Conservation (phyloP, 257 asterid genomes). For the Osmanthus fragrans region DNA sequence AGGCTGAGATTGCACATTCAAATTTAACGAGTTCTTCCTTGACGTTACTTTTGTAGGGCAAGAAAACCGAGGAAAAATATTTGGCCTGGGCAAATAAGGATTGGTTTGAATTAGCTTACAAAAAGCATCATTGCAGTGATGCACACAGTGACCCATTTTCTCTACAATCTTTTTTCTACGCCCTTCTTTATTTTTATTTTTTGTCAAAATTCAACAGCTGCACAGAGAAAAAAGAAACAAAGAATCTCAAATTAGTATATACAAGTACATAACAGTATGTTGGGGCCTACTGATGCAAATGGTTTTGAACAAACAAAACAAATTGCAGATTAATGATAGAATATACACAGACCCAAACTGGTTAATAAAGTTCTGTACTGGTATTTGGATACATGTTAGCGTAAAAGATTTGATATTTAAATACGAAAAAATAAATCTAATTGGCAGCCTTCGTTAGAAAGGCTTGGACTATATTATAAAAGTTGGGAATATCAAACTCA, state of each 20-base stretch:
- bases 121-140: constrained; percentile 38
- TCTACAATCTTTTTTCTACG: neutral
- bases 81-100: constrained; percentile 31
- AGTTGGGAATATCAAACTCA: too few species aligned
- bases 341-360: neutral
- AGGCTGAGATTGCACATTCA: constrained; percentile 34
- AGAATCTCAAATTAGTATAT: neutral
- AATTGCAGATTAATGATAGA: neutral
- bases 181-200: neutral
- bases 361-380: too few species aligned
- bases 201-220: neutral
- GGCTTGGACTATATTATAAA: too few species aligned
- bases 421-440: too few species aligned
- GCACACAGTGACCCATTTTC: constrained; percentile 46
- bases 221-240: neutral
- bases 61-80: constrained; percentile 33
- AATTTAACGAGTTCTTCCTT: constrained; percentile 18
- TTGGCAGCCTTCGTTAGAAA: too few species aligned
- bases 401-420: too few species aligned
- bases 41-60: constrained; percentile 22
- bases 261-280: neutral
- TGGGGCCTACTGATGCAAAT: neutral
- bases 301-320: too few species aligned
- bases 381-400: too few species aligned
- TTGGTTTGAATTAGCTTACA: constrained; percentile 41